Conservation (phyloP, 1,139 yeast species). For the Zygoascus sp. region DNA sequence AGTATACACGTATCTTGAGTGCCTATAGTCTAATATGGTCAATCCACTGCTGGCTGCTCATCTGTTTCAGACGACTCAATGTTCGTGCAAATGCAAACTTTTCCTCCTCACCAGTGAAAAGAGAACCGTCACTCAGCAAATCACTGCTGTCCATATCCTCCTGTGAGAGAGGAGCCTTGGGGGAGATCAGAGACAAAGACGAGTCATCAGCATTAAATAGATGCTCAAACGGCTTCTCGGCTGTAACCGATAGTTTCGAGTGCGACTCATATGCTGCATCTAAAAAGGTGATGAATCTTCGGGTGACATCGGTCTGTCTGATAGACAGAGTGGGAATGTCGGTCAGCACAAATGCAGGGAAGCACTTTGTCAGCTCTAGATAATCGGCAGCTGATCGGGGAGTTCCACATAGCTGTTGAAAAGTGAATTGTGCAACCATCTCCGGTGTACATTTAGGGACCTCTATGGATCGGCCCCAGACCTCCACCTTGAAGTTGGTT, state of each 20-base stretch:
- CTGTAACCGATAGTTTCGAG: conserved; percentile 81
- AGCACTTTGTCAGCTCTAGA: conserved; percentile 71
- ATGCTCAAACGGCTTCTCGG: conserved; percentile 78
- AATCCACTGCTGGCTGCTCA: conserved; percentile 88
- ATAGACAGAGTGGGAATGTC: conserved; percentile 85
- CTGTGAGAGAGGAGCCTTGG: neutral
- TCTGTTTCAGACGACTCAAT: conserved; percentile 79
- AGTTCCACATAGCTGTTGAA: conserved; percentile 76
- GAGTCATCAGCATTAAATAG: conserved; percentile 69
- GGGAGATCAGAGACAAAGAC: neutral
- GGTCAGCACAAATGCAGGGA: conserved; percentile 74
- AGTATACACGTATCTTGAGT: too few species aligned
- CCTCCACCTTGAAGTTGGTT: conserved; percentile 44
- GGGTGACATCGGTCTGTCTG: conserved; percentile 72
- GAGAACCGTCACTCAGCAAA: conserved; percentile 69
- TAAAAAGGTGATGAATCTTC: conserved; percentile 86
- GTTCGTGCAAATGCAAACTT: conserved; percentile 96
- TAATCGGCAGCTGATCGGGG: conserved; percentile 97
- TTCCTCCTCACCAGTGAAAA: conserved; percentile 90
- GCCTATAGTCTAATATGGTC: conserved; percentile 14
- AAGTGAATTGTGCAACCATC: conserved; percentile 83
- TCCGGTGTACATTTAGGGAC: conserved; percentile 78
- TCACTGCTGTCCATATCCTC: conserved; percentile 56
- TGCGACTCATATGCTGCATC: conserved; percentile 94
- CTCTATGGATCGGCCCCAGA: conserved; percentile 82